Base-by-base conservation (phyloP, 352 stramenopile genomes). In the Pythium sp. region DNA sequence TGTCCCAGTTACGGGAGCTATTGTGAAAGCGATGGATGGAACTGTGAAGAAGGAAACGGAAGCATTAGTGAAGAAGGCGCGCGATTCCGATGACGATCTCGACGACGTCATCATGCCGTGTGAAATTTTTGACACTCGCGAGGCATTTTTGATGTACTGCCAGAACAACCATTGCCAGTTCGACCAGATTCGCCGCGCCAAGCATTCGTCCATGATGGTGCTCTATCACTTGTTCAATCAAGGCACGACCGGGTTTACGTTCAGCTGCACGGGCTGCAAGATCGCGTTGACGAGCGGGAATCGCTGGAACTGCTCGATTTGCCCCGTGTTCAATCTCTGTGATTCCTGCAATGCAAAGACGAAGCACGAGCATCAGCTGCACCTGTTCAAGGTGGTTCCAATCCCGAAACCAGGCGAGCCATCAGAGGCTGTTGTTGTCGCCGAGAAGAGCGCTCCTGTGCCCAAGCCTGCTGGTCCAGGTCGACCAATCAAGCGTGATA, bases 161-260 rank as follows among this genome's bases (percentile, higher is more conserved):
- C 86, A 95, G 70, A 95, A 95, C 76, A 95, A 94, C 59, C 83
- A 94, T 71, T 93, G 83, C 67, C 81, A 94, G 68, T 91, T 91
- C 70, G 79, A 92, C 70, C 83, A 93, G 73, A 89, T 93, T 58
- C 82, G 84, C 1, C 87, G 81, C n/a, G 86, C 81, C 5, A 94
- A 92, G 70, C 87, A 91, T 72, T 92, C 81, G 62, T 93, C 84
- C 49, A 92, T 92, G 87, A 95, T 92, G 82, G 83, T 94, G 38
- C 57, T 95, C 36, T 92, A 94, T 46, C 89, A 95, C 65, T 75
- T 94, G 72, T 93, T 97, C 71, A 97, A 98, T 68, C 90, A 96
- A 64, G 96, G 98, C 73, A 98, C 95, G 41, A 98, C 97, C 12
- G 98, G 98, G 47, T 99, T 99, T 82, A 96, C 98, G 47, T 97